phyloP scores from a whole-genome alignment of 441 rosid genomes.

The Gossypium davidsonii region DNA sequence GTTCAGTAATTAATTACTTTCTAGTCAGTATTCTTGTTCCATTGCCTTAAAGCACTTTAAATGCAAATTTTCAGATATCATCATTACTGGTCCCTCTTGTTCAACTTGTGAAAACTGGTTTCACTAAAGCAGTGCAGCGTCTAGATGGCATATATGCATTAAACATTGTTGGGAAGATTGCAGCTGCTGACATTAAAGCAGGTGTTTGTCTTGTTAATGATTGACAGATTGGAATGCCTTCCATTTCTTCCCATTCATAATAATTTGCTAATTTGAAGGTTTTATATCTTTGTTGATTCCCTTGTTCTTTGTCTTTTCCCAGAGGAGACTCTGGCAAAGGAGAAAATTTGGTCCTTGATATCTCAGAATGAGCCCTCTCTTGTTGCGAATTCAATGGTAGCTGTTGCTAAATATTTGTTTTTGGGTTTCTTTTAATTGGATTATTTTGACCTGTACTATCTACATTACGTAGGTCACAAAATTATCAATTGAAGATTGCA shows the following conservation, averaged over 20 bases:
- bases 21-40: slow-evolving; percentile 10
- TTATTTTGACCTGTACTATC: background rate
- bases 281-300: slow-evolving; percentile 14
- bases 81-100: slow-evolving; percentile 71
- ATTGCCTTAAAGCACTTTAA: slow-evolving; percentile 14
- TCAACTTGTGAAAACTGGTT: slow-evolving; percentile 93
- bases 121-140: slow-evolving; percentile 85
- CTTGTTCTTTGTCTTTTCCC: slow-evolving; percentile 19
- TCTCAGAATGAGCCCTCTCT: slow-evolving; percentile 89
- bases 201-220: slow-evolving; percentile 35
- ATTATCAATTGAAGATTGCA: slow-evolving; percentile 68
- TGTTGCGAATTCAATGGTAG: slow-evolving; percentile 67
- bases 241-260: background rate
- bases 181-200: slow-evolving; percentile 86
- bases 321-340: slow-evolving; percentile 89
- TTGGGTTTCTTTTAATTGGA: background rate
- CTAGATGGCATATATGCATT: slow-evolving; percentile 93
- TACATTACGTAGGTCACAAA: slow-evolving; percentile 51
- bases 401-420: slow-evolving; percentile 1
- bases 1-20: slow-evolving; percentile 3
- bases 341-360: slow-evolving; percentile 85
- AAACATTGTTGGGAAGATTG: slow-evolving; percentile 69
- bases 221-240: slow-evolving; percentile 7
- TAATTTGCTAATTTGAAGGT: slow-evolving; percentile 11
- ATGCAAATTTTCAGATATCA: slow-evolving; percentile 53